Evolutionary conservation across 495 filamentous ascomycete genomes (phyloP).

Genomic region (Barbatosphaeria neglecta): DNA sequence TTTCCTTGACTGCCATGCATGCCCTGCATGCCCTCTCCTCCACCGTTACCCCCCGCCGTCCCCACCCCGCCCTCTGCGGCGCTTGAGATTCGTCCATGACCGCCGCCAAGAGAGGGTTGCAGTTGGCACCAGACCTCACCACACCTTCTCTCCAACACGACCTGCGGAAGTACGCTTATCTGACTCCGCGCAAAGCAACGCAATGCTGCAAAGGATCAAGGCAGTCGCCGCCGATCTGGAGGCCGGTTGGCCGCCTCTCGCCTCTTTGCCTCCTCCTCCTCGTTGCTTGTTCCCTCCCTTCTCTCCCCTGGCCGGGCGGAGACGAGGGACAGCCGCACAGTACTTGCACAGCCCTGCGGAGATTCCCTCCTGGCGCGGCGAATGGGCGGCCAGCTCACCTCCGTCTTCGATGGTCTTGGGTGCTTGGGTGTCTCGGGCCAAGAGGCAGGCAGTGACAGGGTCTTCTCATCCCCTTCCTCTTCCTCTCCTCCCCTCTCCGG

Average conservation of each 20-base stretch:
- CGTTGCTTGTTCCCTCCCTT: too few species aligned
- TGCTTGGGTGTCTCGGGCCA: not conserved
- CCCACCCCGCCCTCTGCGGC: not conserved
- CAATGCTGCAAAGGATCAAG: not conserved
- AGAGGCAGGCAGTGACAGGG: too few species aligned
- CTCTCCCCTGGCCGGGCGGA: too few species aligned
- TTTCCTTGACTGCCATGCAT: not conserved
- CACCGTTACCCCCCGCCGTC: not conserved
- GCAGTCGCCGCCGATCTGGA: not conserved
- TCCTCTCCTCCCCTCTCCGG: not conserved
- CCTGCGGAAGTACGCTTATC: not conserved
- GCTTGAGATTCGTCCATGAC: not conserved
- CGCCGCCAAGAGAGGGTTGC: not conserved
- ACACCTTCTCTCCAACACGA: too few species aligned
- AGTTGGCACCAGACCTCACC: not conserved
- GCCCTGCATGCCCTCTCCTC: not conserved
- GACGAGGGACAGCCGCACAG: too few species aligned
- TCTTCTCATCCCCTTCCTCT: too few species aligned
- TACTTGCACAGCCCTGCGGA: too few species aligned
- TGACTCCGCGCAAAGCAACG: not conserved
- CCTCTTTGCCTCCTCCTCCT: too few species aligned
- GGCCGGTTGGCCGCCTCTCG: not conserved
- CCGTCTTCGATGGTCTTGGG: not conserved
- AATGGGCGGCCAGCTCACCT: too few species aligned
- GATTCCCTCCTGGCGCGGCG: too few species aligned